A percentile compares a stretch with the other conserved stretches of the same genome.
These are phyloP conservation scores for Xylaria sp. DNA, from an alignment of 495 filamentous ascomycete genomes.

Conservation along the genomic window DNA sequence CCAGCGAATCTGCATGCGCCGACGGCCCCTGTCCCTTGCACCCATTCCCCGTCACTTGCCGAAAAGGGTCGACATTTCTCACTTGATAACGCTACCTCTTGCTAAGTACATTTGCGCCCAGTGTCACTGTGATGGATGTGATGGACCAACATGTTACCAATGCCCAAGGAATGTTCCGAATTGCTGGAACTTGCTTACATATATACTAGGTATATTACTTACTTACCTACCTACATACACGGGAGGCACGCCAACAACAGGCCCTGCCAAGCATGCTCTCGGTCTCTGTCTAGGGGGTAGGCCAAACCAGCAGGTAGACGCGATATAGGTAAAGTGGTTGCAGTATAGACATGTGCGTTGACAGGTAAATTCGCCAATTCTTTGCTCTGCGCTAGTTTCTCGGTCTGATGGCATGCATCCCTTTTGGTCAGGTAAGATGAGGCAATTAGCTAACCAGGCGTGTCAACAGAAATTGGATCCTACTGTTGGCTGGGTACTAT, in stretches of 20 bases:
- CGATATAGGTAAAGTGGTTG: not conserved
- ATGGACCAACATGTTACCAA: constrained; percentile 21
- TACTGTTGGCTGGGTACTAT: no score
- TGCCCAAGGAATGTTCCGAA: constrained; percentile 6
- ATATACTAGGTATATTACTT: no score
- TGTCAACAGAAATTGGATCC: not conserved
- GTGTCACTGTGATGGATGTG: constrained; percentile 38
- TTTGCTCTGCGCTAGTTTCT: no score
- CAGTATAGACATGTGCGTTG: not conserved
- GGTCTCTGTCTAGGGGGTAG: not conserved
- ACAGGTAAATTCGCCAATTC: no score
- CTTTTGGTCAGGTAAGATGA: not conserved
- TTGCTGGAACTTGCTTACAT: constrained; percentile 25
- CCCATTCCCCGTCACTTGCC: constrained; percentile 4
- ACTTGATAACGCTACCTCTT: not conserved
- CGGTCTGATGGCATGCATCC: not conserved
- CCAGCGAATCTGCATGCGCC: constrained; percentile 23
- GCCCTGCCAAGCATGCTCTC: not conserved
- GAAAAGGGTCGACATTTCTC: constrained; percentile 13
- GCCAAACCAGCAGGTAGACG: not conserved
- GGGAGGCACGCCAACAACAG: not conserved
- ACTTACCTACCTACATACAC: no score
- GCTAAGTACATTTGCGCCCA: not conserved
- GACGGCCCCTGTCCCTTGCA: constrained; percentile 9
- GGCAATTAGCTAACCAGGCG: not conserved